A percentile compares a stretch with the other conserved stretches of the same genome.
Evolutionary conservation across 164 flowering plant species (phyloP).

Genomic region (Sedum album): DNA sequence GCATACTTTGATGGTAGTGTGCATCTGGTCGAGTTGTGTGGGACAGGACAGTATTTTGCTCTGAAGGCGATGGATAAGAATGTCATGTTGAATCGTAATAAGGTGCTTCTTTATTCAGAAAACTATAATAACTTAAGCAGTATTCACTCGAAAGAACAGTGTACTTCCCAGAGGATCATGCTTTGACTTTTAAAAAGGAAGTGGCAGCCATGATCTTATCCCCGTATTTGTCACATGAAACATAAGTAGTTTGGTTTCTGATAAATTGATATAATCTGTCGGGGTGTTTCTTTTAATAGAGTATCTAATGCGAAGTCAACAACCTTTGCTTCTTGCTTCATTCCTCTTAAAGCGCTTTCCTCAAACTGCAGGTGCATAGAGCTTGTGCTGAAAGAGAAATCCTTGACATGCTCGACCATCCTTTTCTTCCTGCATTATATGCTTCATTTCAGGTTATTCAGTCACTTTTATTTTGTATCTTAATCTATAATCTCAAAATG

Average conservation of each 20-base stretch:
- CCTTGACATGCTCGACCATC: slow-evolving; percentile 90
- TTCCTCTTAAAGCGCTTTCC: neutral
- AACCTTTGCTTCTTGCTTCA: neutral
- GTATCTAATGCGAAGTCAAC: neutral
- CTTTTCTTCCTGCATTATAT: slow-evolving; percentile 95
- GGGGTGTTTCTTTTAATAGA: neutral
- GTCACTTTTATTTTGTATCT: neutral
- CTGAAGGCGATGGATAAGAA: slow-evolving; percentile 98
- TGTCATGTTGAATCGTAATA: slow-evolving; percentile 91
- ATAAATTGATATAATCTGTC: neutral
- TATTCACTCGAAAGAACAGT: neutral
- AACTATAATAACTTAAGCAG: neutral
- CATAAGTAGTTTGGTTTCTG: neutral
- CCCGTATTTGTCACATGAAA: neutral
- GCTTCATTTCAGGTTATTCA: slow-evolving; percentile 90
- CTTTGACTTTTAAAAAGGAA: neutral
- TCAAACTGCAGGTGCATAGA: slow-evolving; percentile 73
- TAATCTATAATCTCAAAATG: neutral
- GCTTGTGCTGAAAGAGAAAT: slow-evolving; percentile 99
- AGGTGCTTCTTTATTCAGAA: slow-evolving; percentile 33
- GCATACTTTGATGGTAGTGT: slow-evolving; percentile 49
- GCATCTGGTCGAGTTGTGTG: slow-evolving; percentile 84
- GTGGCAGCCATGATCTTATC: neutral
- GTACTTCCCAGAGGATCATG: neutral
- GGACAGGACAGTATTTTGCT: slow-evolving; percentile 78